Conservation (phyloP, 192 early-diverging fungal genomes). For the Paraglomus brasilianum region DNA sequence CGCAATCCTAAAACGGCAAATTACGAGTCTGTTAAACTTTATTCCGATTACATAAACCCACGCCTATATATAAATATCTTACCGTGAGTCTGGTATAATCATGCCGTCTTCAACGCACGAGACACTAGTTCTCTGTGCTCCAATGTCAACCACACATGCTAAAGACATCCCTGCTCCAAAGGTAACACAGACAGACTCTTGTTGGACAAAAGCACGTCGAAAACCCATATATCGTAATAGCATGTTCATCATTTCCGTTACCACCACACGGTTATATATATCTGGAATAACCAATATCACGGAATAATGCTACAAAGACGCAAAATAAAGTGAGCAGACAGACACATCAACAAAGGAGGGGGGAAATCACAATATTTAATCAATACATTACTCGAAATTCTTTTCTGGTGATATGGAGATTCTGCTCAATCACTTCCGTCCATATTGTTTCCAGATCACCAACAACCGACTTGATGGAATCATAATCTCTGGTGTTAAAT, state of each 20-base stretch:
- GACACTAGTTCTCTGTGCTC: constrained; percentile 84
- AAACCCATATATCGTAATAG: constrained; percentile 78
- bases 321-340: constrained; percentile 6
- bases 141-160: constrained; percentile 89
- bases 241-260: constrained; percentile 62
- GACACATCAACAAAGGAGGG: not conserved
- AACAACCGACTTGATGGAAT: constrained; percentile 59
- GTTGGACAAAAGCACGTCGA: constrained; percentile 69
- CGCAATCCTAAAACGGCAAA: constrained; percentile 33
- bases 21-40: not conserved
- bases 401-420: constrained; percentile 62
- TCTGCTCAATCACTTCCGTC: constrained; percentile 64
- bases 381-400: constrained; percentile 49
- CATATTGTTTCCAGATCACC: constrained; percentile 81
- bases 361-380: not conserved
- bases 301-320: constrained; percentile 48
- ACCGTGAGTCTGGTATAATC: constrained; percentile 67
- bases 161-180: constrained; percentile 85
- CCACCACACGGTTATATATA: constrained; percentile 61
- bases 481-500: constrained; percentile 75
- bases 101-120: constrained; percentile 85
- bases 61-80: not conserved
- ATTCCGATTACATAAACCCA: not conserved
- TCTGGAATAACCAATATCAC: constrained; percentile 84
- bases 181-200: constrained; percentile 78